These are phyloP conservation scores for Fagopyrum esculentum DNA, from an alignment of 148 eudicot species.

Conservation along the genomic window DNA sequence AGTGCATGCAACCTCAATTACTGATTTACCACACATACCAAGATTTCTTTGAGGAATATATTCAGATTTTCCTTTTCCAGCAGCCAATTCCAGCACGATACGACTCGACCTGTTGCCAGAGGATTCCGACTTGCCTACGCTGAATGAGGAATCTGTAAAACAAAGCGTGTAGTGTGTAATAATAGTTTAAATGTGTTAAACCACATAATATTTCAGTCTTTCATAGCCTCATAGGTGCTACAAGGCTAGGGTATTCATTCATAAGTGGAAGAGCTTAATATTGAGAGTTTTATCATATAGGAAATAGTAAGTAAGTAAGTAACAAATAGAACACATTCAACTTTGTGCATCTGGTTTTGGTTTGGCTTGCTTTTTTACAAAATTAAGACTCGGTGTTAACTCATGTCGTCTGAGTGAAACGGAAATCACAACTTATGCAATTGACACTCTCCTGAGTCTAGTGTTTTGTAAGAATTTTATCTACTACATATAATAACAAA, in stretches of 20 bases:
- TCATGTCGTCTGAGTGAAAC: no score
- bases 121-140: not conserved
- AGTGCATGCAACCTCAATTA: not conserved
- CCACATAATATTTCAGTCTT: not conserved
- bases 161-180: not conserved
- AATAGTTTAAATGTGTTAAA: not conserved
- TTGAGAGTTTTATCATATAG: not conserved
- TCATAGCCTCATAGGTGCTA: not conserved
- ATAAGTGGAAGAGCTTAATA: not conserved
- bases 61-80: not conserved
- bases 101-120: not conserved
- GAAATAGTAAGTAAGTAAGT: not conserved
- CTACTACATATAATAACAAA: no score
- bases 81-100: not conserved
- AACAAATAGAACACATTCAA: not conserved
- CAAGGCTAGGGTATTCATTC: not conserved
- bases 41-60: not conserved
- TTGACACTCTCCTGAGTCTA: not conserved
- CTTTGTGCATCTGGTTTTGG: not conserved
- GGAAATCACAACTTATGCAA: not conserved
- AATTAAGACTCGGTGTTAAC: no score
- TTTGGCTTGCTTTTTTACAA: no score
- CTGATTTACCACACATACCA: not conserved
- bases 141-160: slow-evolving; percentile 2
- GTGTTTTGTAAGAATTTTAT: no score